phyloP scores from a whole-genome alignment of 306 rosid genomes.

The Sesbania bispinosa region DNA sequence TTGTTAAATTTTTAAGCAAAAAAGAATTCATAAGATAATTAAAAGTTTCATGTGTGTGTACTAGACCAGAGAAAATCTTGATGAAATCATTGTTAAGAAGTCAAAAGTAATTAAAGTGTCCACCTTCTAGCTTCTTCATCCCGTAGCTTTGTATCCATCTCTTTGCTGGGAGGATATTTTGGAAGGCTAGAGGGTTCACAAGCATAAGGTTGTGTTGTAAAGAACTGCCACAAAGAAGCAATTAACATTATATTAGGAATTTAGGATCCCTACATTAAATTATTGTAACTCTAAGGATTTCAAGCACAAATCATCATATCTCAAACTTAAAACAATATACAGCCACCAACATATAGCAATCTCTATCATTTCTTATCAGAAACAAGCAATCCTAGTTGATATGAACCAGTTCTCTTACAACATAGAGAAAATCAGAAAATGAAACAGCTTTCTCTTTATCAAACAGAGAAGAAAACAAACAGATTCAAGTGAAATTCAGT shows the following conservation, averaged over 20 bases:
- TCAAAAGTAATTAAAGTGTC: conserved; percentile 16
- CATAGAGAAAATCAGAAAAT: too few relatives aligned
- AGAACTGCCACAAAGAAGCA: conserved; percentile 51
- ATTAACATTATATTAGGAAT: neutral
- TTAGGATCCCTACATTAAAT: neutral
- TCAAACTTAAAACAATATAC: too few relatives aligned
- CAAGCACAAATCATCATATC: too few relatives aligned
- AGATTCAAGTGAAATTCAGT: neutral
- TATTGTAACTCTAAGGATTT: neutral
- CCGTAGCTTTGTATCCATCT: conserved; percentile 83
- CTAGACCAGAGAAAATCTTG: neutral
- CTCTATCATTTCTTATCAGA: neutral
- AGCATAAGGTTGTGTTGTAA: conserved; percentile 70
- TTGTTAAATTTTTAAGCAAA: neutral
- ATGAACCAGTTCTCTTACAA: neutral
- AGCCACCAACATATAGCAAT: neutral
- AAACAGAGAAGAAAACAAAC: too few relatives aligned
- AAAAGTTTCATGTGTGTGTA: neutral
- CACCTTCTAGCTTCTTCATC: conserved; percentile 90
- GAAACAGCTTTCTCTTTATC: neutral
- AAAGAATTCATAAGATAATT: neutral
- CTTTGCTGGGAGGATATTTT: conserved; percentile 88
- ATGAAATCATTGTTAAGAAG: neutral
- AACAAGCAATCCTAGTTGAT: neutral
- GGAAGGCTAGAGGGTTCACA: conserved; percentile 93